Conservation (phyloP, 768 basidiomycete species). For the Russula abietina region DNA sequence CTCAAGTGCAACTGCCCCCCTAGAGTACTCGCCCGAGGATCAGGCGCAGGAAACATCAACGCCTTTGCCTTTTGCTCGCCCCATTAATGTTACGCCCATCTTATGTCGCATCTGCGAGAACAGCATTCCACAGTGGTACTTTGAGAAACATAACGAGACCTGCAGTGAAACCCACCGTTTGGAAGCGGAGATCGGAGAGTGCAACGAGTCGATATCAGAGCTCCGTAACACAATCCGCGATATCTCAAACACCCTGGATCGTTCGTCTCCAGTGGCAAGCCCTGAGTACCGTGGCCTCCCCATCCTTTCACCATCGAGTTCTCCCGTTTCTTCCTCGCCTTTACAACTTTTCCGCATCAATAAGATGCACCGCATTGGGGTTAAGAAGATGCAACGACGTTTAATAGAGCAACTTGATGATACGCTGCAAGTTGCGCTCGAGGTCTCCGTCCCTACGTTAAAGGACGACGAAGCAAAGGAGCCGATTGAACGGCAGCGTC, state of each 20-base stretch:
- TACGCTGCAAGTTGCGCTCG: conserved; percentile 68
- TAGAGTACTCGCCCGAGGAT: conserved; percentile 3
- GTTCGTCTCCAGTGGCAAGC: conserved; percentile 55
- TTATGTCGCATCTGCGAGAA: conserved; percentile 98
- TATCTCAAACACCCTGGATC: conserved; percentile 64
- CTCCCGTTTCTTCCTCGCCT: conserved; percentile 67
- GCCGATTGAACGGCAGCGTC: conserved; percentile 86
- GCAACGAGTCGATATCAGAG: conserved; percentile 89
- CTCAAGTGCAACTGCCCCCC: conserved; percentile 32
- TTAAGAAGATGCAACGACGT: conserved; percentile 75
- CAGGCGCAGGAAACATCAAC: conserved; percentile 38
- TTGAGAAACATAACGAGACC: conserved; percentile 99
- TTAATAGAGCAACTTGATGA: conserved; percentile 85
- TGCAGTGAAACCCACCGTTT: conserved; percentile 94
- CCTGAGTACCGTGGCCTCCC: conserved; percentile 87
- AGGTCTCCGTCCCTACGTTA: conserved; percentile 80
- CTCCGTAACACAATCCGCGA: conserved; percentile 82
- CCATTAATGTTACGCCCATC: conserved; percentile 76
- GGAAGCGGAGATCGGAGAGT: conserved; percentile 90
- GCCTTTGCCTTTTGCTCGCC: conserved; percentile 69
- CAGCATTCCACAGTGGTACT: conserved; percentile 97
- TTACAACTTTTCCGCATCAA: conserved; percentile 65
- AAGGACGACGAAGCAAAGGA: conserved; percentile 90
- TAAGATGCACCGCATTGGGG: conserved; percentile 72
- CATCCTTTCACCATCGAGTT: conserved; percentile 67